Base-by-base conservation (phyloP, 2,329 filamentous ascomycete genomes). In the Didymella glomerata region DNA sequence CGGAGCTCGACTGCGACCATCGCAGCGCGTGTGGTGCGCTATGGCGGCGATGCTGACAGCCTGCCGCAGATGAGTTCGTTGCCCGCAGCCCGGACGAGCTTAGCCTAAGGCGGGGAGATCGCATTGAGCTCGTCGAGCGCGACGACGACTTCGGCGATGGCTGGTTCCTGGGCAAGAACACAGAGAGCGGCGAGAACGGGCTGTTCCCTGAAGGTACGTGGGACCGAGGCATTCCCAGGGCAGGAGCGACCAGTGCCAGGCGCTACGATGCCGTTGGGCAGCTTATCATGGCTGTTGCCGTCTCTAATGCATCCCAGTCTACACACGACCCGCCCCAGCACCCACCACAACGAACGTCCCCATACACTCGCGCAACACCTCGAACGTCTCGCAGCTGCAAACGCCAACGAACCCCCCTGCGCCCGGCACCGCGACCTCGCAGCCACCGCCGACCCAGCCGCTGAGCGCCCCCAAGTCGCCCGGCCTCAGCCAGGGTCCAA, bases 61-160 rank as follows among this genome's bases (percentile, higher is more conserved):
- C 42, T 28, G 7, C 40, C 53, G 48, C 67, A 96, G 92, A 99
- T 80, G 93, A 97, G 79, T 98, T 99, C 77, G 83, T 88, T 68
- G 93, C 94, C 57, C 88, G 95, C 67, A 96, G 93, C 77, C 90
- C 91, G 57, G 95, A 99, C 79, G 95, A 99, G 83, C 84, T 99
- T 73, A 96, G 88, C 68, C 84, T 99, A 66, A 83, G 87, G 54
- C 96, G 96, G 73, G 93, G 91, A 68, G 91, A 95, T 71, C 87
- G 90, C 64, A 89, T 96, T 62, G 90, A 94, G 80, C 81, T 96
- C 63, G 86, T 94, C 64, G 91, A 95, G 79, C 86, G 91, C 70
- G 91, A 95, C 75, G 91, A 95, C 76, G 91, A 95, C 75, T 96
- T 95, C 76, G 90, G 90, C 61, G 91, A 96, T 77, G 91, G 92